Conservation (phyloP, 306 rosid species). For the Lathyrus tuberosus region DNA sequence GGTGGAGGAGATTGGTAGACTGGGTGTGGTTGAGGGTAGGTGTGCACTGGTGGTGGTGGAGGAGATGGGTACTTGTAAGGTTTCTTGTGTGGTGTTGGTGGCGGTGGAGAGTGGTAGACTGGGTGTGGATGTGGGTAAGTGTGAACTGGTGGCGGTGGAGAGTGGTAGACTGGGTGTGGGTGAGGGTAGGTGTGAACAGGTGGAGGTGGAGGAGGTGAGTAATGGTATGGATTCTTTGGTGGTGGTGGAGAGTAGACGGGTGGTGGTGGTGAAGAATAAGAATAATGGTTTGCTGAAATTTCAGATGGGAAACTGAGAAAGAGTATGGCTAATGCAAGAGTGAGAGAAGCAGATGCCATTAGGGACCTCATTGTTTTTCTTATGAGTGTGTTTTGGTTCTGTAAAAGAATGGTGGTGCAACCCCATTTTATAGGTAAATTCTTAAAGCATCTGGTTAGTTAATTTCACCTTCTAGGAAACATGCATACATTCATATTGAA, state of each 20-base stretch:
- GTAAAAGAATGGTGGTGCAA: background rate
- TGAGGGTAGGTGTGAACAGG: background rate
- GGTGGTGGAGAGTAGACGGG: too few relatives aligned
- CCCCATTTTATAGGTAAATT: too few relatives aligned
- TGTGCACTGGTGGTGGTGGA: conserved; percentile 20
- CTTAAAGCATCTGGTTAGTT: background rate
- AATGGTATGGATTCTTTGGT: background rate
- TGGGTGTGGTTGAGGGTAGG: background rate
- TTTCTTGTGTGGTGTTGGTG: conserved; percentile 20
- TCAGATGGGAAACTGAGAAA: too few relatives aligned
- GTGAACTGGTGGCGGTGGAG: conserved; percentile 35
- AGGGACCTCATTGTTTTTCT: conserved; percentile 54
- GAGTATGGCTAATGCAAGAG: too few relatives aligned
- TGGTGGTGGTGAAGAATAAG: too few relatives aligned
- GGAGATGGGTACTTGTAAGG: background rate
- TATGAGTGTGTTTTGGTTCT: conserved; percentile 11
- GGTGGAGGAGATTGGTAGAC: conserved; percentile 9
- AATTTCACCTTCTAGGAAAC: conserved; percentile 25
- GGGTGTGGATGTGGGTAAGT: conserved; percentile 10
- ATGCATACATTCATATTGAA: background rate
- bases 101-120: conserved; percentile 27
- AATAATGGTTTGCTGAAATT: too few relatives aligned
- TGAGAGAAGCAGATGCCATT: too few relatives aligned
- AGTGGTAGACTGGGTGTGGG: conserved; percentile 29
- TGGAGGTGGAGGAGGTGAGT: conserved; percentile 18